A percentile compares a stretch with the other conserved stretches of the same genome.
Evolutionary conservation across 805 yeast genomes (phyloP).

Genomic region (Kluyveromyces lactis): DNA sequence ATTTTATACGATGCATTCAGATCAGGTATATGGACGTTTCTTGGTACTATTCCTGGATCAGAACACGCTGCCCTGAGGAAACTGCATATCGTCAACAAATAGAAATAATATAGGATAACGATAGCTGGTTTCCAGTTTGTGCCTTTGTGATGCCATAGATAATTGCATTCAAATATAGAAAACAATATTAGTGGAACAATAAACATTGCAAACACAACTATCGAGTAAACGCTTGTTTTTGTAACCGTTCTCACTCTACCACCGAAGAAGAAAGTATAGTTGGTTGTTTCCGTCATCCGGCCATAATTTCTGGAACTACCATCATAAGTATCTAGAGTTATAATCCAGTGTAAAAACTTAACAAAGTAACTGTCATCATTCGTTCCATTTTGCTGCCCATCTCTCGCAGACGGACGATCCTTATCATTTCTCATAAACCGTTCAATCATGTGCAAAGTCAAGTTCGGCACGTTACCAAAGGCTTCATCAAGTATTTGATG

Average conservation of each 20-base stretch:
- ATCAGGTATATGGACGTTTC: constrained; percentile 50
- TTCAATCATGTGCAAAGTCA: no score
- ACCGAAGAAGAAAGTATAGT: constrained; percentile 49
- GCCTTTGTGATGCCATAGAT: constrained; percentile 15
- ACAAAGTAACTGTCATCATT: background rate
- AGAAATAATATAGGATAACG: constrained; percentile 49
- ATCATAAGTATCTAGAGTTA: constrained; percentile 6
- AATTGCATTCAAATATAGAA: constrained; percentile 37
- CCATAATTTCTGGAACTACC: constrained; percentile 12
- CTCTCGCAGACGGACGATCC: no score
- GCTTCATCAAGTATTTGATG: no score
- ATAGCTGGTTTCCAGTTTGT: constrained; percentile 28
- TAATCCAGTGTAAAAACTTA: constrained; percentile 6
- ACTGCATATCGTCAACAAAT: constrained; percentile 41
- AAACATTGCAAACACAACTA: constrained; percentile 29
- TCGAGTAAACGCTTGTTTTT: constrained; percentile 32
- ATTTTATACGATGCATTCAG: constrained; percentile 28
- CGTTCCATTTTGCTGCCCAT: no score
- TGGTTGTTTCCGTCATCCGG: constrained; percentile 21
- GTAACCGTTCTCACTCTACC: constrained; percentile 49
- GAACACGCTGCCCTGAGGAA: constrained; percentile 46
- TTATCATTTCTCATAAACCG: no score
- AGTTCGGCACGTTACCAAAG: no score
- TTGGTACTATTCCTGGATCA: constrained; percentile 68
- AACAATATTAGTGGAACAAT: constrained; percentile 46